phyloP scores from a whole-genome alignment of 2,329 filamentous ascomycete species.

The Aspergillus bombycis region DNA sequence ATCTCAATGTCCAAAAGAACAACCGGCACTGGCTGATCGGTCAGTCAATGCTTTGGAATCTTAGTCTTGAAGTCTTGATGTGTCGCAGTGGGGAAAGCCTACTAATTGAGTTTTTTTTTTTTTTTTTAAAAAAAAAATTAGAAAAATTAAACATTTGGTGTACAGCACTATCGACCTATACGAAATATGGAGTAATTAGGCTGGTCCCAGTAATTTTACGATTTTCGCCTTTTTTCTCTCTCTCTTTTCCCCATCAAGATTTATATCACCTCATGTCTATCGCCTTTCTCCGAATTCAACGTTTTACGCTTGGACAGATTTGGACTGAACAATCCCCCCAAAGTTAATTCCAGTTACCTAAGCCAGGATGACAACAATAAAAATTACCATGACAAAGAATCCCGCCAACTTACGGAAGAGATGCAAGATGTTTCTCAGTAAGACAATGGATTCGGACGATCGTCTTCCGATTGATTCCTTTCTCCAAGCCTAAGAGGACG shows the following conservation, averaged over 20 bases:
- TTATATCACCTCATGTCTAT: background rate
- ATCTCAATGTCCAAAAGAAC: background rate
- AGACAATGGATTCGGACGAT: conserved; percentile 19
- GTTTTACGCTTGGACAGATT: background rate
- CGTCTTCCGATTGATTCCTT: conserved; percentile 16
- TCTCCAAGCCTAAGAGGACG: background rate
- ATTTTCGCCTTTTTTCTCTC: background rate
- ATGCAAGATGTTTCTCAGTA: background rate
- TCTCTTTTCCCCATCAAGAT: background rate
- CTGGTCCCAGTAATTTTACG: background rate
- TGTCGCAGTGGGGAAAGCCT: background rate
- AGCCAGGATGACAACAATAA: background rate
- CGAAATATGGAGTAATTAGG: background rate
- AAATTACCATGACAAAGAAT: background rate
- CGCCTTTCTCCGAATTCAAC: background rate
- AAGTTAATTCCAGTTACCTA: background rate
- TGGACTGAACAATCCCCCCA: background rate
- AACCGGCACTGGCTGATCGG: background rate
- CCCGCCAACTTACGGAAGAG: background rate
- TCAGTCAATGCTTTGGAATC: background rate
- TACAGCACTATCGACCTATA: background rate
- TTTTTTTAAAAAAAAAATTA: too few species aligned
- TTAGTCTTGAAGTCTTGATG: background rate
- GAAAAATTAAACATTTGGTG: background rate
- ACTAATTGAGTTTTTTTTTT: conserved; percentile 1